Evolutionary conservation across 192 early-diverging fungal species (phyloP).

Genomic region (Backusella macrospora): DNA sequence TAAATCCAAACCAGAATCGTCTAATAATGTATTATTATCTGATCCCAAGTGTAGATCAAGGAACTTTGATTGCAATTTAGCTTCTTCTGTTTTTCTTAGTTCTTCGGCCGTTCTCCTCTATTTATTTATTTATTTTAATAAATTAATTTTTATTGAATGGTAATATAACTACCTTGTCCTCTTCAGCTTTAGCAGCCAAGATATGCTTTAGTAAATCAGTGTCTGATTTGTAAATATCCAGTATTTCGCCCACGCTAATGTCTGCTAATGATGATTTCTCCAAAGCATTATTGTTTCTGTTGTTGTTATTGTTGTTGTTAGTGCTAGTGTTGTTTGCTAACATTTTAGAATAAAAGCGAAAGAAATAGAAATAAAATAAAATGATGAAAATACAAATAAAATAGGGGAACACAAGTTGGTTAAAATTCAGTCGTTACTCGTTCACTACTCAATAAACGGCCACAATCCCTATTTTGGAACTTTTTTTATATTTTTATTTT

Average conservation of each 20-base stretch:
- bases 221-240: conserved; percentile 30
- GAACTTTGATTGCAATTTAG: conserved; percentile 29
- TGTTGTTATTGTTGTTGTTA: not conserved
- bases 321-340: not conserved
- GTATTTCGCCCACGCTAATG: conserved; percentile 24
- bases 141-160: conserved; percentile 13
- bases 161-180: conserved; percentile 33
- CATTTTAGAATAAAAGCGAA: conserved; percentile 5
- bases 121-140: not conserved
- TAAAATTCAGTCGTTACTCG: conserved; percentile 4
- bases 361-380: conserved; percentile 1
- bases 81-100: conserved; percentile 33
- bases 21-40: conserved; percentile 2
- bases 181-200: conserved; percentile 33
- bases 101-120: conserved; percentile 42
- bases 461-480: not conserved
- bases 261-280: conserved; percentile 12
- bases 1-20: conserved; percentile 19
- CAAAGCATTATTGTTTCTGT: not conserved
- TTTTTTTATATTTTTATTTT: not conserved
- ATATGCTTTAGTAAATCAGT: conserved; percentile 33
- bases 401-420: conserved; percentile 13
- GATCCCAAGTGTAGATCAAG: conserved; percentile 28
- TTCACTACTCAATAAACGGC: not conserved
- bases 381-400: not conserved